Evolutionary conservation across 2,329 filamentous ascomycete species (phyloP).

Genomic region (Stemphylium lycopersici): DNA sequence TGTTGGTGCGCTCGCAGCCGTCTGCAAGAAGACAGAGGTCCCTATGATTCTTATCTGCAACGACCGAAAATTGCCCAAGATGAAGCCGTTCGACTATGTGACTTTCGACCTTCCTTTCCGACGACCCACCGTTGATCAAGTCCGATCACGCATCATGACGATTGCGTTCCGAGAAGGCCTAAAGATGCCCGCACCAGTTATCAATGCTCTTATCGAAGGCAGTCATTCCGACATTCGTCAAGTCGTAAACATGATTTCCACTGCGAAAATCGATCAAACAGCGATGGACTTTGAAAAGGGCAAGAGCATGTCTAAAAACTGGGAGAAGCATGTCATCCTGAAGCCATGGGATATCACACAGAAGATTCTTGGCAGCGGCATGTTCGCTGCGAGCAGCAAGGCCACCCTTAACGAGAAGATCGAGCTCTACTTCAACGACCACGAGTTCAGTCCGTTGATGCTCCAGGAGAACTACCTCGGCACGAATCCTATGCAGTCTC

Average conservation of each 20-base stretch:
- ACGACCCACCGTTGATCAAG: slow-evolving; percentile 87
- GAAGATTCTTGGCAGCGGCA: slow-evolving; percentile 85
- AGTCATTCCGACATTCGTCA: slow-evolving; percentile 95
- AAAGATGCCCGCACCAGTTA: slow-evolving; percentile 79
- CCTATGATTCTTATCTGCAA: slow-evolving; percentile 98
- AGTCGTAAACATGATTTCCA: slow-evolving; percentile 98
- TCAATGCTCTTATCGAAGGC: slow-evolving; percentile 94
- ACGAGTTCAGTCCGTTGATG: slow-evolving; percentile 97
- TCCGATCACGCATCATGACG: slow-evolving; percentile 90
- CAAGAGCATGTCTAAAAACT: slow-evolving; percentile 94
- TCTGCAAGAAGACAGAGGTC: slow-evolving; percentile 93
- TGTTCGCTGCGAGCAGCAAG: slow-evolving; percentile 84
- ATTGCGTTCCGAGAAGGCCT: slow-evolving; percentile 92
- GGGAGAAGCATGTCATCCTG: slow-evolving; percentile 96
- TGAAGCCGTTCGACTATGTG: slow-evolving; percentile 94
- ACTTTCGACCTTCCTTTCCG: slow-evolving; percentile 86
- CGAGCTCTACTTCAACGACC: slow-evolving; percentile 98
- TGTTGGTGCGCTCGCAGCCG: slow-evolving; percentile 89
- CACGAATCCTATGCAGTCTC: slow-evolving; percentile 73
- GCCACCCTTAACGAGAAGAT: slow-evolving; percentile 95
- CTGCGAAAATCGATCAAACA: slow-evolving; percentile 84
- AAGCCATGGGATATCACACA: slow-evolving; percentile 98
- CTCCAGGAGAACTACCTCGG: slow-evolving; percentile 96
- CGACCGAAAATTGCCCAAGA: slow-evolving; percentile 89
- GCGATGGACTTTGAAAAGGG: slow-evolving; percentile 83